Evolutionary conservation across 169 alveolate genomes (phyloP).

Genomic region (Besnoitia besnoiti): DNA sequence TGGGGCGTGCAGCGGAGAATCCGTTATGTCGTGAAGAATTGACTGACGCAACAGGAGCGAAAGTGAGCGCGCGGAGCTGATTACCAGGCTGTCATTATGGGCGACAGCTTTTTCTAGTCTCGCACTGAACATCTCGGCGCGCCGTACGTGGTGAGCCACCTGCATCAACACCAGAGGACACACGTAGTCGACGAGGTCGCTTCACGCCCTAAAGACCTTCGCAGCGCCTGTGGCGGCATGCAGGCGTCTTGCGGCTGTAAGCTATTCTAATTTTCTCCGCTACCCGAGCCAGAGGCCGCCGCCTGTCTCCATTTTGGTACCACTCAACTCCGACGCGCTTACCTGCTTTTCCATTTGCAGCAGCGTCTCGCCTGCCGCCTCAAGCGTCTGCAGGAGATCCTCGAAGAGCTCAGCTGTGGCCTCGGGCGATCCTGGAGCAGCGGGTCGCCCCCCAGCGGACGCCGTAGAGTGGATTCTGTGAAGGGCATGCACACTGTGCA

Average conservation of each 20-base stretch:
- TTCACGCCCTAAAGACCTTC: neutral
- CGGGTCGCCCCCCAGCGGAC: neutral
- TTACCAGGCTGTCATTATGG: slow-evolving; percentile 16
- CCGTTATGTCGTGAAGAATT: too few relatives aligned
- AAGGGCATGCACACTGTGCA: neutral
- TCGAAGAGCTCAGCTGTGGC: neutral
- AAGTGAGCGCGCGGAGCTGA: too few relatives aligned
- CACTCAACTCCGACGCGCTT: too few relatives aligned
- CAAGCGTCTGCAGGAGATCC: slow-evolving; percentile 5
- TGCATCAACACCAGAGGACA: neutral
- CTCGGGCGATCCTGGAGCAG: neutral
- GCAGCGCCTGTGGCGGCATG: neutral
- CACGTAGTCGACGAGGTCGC: neutral
- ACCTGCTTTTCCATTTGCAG: neutral
- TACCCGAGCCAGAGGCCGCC: neutral
- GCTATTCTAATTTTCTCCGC: too few relatives aligned
- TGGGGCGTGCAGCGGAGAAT: too few relatives aligned
- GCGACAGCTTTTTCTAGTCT: slow-evolving; percentile 13
- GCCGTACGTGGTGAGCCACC: neutral
- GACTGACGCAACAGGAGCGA: too few relatives aligned
- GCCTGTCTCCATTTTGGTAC: too few relatives aligned
- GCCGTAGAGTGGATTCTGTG: neutral
- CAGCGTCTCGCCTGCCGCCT: neutral
- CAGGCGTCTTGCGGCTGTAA: too few relatives aligned
- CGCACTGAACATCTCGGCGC: neutral